Conservation (phyloP, 805 yeast species). For the Ogataea philodendri region DNA sequence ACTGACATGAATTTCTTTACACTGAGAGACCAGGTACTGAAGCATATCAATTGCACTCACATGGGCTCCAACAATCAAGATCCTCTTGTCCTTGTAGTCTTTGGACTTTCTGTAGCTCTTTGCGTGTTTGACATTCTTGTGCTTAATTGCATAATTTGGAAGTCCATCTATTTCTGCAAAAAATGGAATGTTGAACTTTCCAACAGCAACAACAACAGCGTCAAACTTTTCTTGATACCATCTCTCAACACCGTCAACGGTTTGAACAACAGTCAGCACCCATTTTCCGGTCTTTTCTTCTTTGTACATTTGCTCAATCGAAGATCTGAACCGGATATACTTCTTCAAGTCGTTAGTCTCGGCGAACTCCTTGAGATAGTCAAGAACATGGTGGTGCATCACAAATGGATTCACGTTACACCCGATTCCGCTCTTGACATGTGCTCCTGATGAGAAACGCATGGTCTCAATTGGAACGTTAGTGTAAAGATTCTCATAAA, state of each 20-base stretch:
- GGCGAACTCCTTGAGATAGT: conserved; percentile 24
- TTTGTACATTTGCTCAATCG: conserved; percentile 34
- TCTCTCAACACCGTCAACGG: conserved; percentile 20
- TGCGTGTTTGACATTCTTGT: conserved; percentile 33
- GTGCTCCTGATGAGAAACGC: conserved; percentile 36
- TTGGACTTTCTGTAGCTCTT: conserved; percentile 32
- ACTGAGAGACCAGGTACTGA: conserved; percentile 38
- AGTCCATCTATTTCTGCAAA: conserved; percentile 38
- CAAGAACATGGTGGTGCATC: conserved; percentile 21
- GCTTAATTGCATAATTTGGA: conserved; percentile 28
- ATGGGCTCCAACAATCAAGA: conserved; percentile 38
- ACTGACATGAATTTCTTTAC: conserved; percentile 23
- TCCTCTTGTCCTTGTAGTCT: conserved; percentile 31
- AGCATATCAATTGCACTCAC: conserved; percentile 66
- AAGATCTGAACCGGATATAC: conserved; percentile 35
- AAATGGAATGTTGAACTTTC: conserved; percentile 41
- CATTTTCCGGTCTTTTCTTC: conserved; percentile 9
- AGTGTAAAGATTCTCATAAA: conserved; percentile 39
- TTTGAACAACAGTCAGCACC: conserved; percentile 4
- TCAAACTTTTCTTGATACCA: conserved; percentile 45
- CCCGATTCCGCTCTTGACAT: conserved; percentile 18
- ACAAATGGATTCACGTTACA: conserved; percentile 21
- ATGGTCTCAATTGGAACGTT: conserved; percentile 40
- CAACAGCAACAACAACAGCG: conserved; percentile 41
- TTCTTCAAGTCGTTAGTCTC: conserved; percentile 29